Evolutionary conservation across 148 eudicot species (phyloP).

Genomic region (Heliamphora exappendiculata): DNA sequence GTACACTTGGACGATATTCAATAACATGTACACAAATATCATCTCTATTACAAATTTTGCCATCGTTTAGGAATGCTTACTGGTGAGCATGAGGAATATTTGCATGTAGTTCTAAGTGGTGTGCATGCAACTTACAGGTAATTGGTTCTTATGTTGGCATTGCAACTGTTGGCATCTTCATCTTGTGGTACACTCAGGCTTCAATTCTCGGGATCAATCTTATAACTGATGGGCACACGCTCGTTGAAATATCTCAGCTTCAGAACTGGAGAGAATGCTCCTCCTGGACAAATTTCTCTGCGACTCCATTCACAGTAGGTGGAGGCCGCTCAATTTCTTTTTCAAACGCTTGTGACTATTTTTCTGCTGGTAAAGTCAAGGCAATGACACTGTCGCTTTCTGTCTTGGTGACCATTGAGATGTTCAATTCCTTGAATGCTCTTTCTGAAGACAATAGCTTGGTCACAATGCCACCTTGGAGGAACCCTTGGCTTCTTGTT

Average conservation of each 20-base stretch:
- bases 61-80: no score
- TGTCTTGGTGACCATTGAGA: conserved; percentile 79
- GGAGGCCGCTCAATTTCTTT: conserved; percentile 53
- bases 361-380: conserved; percentile 69
- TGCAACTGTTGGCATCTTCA: conserved; percentile 78
- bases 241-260: conserved; percentile 53
- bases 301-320: conserved; percentile 51
- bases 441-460: conserved; percentile 79
- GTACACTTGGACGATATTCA: neutral
- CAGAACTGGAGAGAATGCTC: conserved; percentile 77
- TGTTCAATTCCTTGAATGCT: conserved; percentile 88
- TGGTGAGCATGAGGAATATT: neutral
- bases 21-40: neutral
- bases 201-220: conserved; percentile 70
- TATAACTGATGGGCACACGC: conserved; percentile 65
- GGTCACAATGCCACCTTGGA: conserved; percentile 81
- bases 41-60: neutral
- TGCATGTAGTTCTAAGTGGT: neutral
- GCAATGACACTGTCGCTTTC: conserved; percentile 90
- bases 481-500: conserved; percentile 74
- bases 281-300: conserved; percentile 72
- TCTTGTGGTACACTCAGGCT: conserved; percentile 76
- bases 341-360: conserved; percentile 76
- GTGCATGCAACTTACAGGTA: conserved; percentile 38
- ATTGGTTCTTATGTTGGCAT: conserved; percentile 79